Base-by-base conservation (phyloP, 768 basidiomycete species). In the Mycena vitilis region DNA sequence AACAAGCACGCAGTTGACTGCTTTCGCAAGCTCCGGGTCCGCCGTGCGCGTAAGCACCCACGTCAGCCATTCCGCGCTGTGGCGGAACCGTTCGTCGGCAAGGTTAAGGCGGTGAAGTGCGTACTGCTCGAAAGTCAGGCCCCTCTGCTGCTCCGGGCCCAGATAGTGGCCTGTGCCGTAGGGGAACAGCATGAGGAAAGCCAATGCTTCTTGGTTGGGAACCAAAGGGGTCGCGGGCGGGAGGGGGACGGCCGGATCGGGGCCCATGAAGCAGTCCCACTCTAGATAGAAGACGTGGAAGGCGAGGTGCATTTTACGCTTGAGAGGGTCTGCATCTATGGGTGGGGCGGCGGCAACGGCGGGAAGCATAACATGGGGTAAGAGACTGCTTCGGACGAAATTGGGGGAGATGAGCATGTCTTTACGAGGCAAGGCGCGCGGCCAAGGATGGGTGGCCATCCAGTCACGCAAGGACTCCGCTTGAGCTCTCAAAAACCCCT, bases 231-330 rank as follows among this genome's bases (percentile, higher is more conserved):
- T 30, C 30, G 30, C 30, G 30, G 30, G 5, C 30, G 30, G 30
- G 30, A 30, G 30, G 30, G 30, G 30, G 30, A 5, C 60, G 34
- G 18, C 60, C 2, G 48, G 60, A 42, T 49, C n/a, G 20, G 48
- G 48, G 22, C 36, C 48, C 36, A 49, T 49, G 60, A 60, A 60
- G 49, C 60, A 60, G 60, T 51, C 60, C 60, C 60, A 60, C 48
- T 60, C 60, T 11, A 60, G 15, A 34, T 60, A 60, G 48, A 60
- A 60, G n/a, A 60, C 15, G 25, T 51, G 48, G 60, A 52, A 52
- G 2, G 34, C 58, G 22, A 60, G 23, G 22, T 38, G 15, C n/a
- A 52, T 5, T 12, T 9, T 30, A 20, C 48, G 22, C 22, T 37
- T 2, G 15, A 18, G 3, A 16, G 45, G 20, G 18, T 47, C 15